Percentiles rank a stretch among this genome's conserved stretches.
Evolutionary conservation across 306 rosid species (phyloP).

Genomic region (Begonia peltatifolia): DNA sequence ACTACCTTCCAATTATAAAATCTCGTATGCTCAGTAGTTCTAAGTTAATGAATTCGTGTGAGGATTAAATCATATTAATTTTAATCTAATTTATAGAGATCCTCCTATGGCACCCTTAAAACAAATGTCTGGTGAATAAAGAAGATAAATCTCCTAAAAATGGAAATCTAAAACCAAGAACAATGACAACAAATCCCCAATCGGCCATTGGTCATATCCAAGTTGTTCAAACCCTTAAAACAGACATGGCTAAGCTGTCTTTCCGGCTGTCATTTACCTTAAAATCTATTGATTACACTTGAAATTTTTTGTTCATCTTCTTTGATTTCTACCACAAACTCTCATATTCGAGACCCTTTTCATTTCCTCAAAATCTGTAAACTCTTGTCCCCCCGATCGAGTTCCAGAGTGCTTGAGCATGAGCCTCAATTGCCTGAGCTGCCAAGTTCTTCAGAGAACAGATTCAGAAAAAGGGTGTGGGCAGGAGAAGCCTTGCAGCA

Average conservation of each 20-base stretch:
- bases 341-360: slow-evolving; percentile 5
- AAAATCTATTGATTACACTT: slow-evolving; percentile 6
- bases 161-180: background rate
- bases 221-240: slow-evolving; percentile 11
- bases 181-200: background rate
- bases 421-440: slow-evolving; percentile 58
- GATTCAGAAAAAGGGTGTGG: slow-evolving; percentile 19
- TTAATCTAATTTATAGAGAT: too few species aligned
- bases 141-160: background rate
- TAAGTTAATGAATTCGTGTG: too few species aligned
- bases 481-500: slow-evolving; percentile 11
- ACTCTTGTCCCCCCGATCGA: background rate
- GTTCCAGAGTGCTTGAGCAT: slow-evolving; percentile 13
- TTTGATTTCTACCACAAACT: background rate
- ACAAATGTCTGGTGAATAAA: too few species aligned
- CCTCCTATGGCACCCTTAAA: too few species aligned
- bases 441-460: slow-evolving; percentile 34
- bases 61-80: too few species aligned
- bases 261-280: slow-evolving; percentile 18
- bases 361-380: slow-evolving; percentile 1
- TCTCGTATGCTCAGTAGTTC: too few species aligned
- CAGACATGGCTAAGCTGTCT: slow-evolving; percentile 25
- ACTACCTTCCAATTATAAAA: too few species aligned
- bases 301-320: background rate
- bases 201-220: slow-evolving; percentile 4